Evolutionary conservation across 768 basidiomycete genomes (phyloP), one percentile per base, ranked within the genome.

Genomic region (Boletus insuetus): DNA sequence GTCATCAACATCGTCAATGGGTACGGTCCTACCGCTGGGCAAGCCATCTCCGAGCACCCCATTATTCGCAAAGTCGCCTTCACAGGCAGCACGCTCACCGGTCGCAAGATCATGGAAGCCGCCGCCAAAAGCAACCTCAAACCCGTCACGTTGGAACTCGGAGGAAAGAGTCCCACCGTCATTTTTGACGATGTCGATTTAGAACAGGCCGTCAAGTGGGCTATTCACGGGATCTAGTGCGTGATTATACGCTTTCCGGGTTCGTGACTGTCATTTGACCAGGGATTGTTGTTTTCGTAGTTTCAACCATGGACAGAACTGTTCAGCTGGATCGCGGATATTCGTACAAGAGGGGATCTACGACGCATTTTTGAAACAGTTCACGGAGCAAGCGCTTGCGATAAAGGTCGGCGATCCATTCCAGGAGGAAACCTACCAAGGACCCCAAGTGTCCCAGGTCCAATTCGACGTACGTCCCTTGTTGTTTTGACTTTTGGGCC

Each of bases 41-140:
- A 58, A 45, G 56, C 56, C 19, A 58, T 58, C 34, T 45, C 56
- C 20, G 47, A 58, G n/a, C 55, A 58, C 32, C 41, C 38, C 12
- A 20, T 45, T 32, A 50, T 58, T 7, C 31, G 48, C 12, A 58
- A 58, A 24, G 37, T 58, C 7, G 47, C 56, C 24, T 58, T 58
- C 55, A 58, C 56, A 0, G 56, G 56, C 10, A 50, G 43, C 55
- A 58, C 56, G n/a, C 47, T 58, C 22, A 46, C 44, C 1, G 56
- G 56, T 31, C 56, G 56, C 26, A 58, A 58, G 34, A 58, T 58
- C 19, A 50, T 58, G 55, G 55, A 57, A 41, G 56, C 56, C 12
- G 41, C 56, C 12, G 47, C 56, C 22, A 58, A 56, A 19, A 58
- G 55, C 11, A 58, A 58, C 32, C 55, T 57, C 43, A 58, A 58